Percentiles rank a stretch among this genome's conserved stretches.
Evolutionary conservation across 1,284 basidiomycete species (phyloP).

Genomic region (Tilletia walkeri): DNA sequence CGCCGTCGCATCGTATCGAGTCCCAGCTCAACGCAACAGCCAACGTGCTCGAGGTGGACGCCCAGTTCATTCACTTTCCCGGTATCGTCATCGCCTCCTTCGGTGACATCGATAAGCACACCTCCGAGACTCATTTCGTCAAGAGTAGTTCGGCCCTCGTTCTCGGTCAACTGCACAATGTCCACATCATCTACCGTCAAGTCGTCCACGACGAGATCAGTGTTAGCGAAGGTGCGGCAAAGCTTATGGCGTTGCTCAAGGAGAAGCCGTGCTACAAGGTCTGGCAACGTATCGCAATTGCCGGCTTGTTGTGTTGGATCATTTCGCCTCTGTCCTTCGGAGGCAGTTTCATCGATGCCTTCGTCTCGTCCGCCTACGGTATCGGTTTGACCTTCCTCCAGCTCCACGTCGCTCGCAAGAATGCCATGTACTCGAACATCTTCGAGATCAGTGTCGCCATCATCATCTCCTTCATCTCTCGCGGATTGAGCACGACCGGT

Average conservation of each 20-base stretch:
- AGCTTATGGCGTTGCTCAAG: slow-evolving; percentile 65
- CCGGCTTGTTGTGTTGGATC: slow-evolving; percentile 68
- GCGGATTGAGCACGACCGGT: slow-evolving; percentile 70
- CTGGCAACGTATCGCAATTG: slow-evolving; percentile 66
- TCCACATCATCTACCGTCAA: slow-evolving; percentile 66
- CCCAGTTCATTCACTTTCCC: slow-evolving; percentile 66
- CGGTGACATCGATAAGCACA: slow-evolving; percentile 53
- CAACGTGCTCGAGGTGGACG: slow-evolving; percentile 73
- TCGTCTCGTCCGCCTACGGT: slow-evolving; percentile 69
- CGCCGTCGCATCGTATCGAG: slow-evolving; percentile 75
- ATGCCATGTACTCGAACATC: slow-evolving; percentile 79
- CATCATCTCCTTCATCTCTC: slow-evolving; percentile 74
- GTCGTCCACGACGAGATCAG: slow-evolving; percentile 74
- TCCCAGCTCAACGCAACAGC: slow-evolving; percentile 76
- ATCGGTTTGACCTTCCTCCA: slow-evolving; percentile 72
- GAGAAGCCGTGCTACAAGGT: slow-evolving; percentile 56
- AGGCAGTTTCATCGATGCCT: slow-evolving; percentile 69
- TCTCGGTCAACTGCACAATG: slow-evolving; percentile 28
- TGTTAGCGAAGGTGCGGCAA: slow-evolving; percentile 66
- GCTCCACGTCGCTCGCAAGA: slow-evolving; percentile 72
- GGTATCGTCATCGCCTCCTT: slow-evolving; percentile 36
- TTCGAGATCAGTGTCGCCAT: slow-evolving; percentile 83
- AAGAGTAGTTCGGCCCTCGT: slow-evolving; percentile 56
- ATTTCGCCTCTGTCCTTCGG: slow-evolving; percentile 62
- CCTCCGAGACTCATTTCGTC: slow-evolving; percentile 73